Percentiles rank a stretch among this genome's conserved stretches.
phyloP scores from a whole-genome alignment of 371 early-diverging fungal genomes.

The Syncephalastrum contaminatum region DNA sequence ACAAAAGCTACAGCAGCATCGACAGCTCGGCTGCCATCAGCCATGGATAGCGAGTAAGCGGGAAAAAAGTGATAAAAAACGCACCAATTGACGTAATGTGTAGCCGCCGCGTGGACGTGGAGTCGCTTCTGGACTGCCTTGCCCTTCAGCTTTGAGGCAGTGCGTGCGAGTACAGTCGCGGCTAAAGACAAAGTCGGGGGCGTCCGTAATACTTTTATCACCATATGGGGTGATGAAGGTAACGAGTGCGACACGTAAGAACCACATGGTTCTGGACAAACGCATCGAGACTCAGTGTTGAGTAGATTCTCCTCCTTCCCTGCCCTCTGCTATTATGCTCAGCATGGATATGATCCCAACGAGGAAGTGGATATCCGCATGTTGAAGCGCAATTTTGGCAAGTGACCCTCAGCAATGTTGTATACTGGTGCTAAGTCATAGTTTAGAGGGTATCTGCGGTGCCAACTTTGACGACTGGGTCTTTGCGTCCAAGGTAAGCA shows the following conservation, averaged over 20 bases:
- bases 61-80: neutral
- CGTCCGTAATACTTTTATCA: conserved; percentile 75
- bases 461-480: conserved; percentile 76
- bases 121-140: conserved; percentile 81
- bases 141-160: conserved; percentile 76
- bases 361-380: conserved; percentile 57
- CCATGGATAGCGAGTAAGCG: conserved; percentile 77
- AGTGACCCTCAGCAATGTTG: conserved; percentile 1
- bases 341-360: conserved; percentile 68
- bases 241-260: conserved; percentile 82
- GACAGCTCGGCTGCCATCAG: conserved; percentile 72
- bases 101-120: conserved; percentile 80
- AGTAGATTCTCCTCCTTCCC: conserved; percentile 70
- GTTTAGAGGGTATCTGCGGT: conserved; percentile 71
- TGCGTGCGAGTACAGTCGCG: conserved; percentile 73
- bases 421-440: neutral
- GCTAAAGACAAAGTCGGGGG: conserved; percentile 58
- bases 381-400: conserved; percentile 65
- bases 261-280: neutral
- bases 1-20: conserved; percentile 78
- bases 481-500: conserved; percentile 60
- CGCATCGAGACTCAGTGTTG: neutral
- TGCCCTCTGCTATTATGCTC: conserved; percentile 72
- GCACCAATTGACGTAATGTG: neutral
- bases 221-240: conserved; percentile 90